These are phyloP conservation scores for Cutaneotrichosporon mucoides DNA, from an alignment of 1,284 basidiomycete species.

Conservation along the genomic window DNA sequence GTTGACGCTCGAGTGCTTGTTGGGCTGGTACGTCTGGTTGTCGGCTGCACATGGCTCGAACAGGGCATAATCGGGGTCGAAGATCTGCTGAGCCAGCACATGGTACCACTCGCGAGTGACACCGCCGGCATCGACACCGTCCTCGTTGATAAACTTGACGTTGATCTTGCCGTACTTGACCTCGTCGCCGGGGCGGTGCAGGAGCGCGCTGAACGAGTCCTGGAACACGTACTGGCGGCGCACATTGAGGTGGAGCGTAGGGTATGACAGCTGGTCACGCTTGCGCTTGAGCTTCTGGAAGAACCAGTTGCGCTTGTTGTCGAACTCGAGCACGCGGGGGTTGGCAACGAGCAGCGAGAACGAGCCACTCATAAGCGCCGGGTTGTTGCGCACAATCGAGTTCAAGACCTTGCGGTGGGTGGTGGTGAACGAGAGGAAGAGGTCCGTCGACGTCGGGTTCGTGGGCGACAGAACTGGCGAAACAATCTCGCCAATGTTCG, in stretches of 20 bases:
- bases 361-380: conserved; percentile 94
- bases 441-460: conserved; percentile 67
- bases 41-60: conserved; percentile 98
- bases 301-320: conserved; percentile 99
- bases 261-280: conserved; percentile 64
- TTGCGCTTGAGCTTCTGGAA: conserved; percentile 91
- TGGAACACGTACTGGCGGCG: conserved; percentile 92
- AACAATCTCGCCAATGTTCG: conserved; percentile 38
- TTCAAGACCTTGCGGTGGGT: conserved; percentile 92
- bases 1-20: conserved; percentile 76
- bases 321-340: conserved; percentile 95
- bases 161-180: conserved; percentile 98
- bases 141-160: conserved; percentile 94
- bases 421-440: conserved; percentile 93
- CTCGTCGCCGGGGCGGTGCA: conserved; percentile 86
- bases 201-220: conserved; percentile 90
- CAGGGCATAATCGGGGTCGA: conserved; percentile 92
- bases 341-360: conserved; percentile 96
- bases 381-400: conserved; percentile 96
- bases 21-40: conserved; percentile 90
- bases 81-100: conserved; percentile 96
- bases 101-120: conserved; percentile 99
- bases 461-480: conserved; percentile 55
- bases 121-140: conserved; percentile 97
- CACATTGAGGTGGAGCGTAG: conserved; percentile 84